Base-by-base conservation (phyloP, 2,329 filamentous ascomycete species). In the Arthrobotrys sinensis region DNA sequence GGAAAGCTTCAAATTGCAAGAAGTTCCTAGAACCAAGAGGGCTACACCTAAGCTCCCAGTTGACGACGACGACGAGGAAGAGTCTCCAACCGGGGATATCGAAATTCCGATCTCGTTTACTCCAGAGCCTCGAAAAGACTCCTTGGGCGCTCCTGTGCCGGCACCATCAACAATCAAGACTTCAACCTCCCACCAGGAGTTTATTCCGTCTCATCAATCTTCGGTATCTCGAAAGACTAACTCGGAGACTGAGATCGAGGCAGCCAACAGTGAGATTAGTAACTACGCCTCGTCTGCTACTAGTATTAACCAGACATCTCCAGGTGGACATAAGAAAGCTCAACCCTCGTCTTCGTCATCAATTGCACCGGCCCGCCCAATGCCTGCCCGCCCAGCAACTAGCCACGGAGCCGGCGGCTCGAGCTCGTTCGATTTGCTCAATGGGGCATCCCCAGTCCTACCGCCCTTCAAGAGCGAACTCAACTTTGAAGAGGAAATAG, bases 401-500 rank as follows among this genome's bases (percentile, higher is more conserved):
- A 73, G 80, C 10, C 78, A 81, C 76, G 80, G 75, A 43, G 77
- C 76, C 48, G 46, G 48, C 16, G 63, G 53, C 19, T 60, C 55
- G 28, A 81, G 81, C 21, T 81, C 80, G 16, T 64, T 82, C 80
- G 82, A 67, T 81, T 82, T 60, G 14, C 34, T 77, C 7, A 77
- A 77, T 55, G 66, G 60, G 28, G 28, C 72, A 34, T 77, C 73
- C 19, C 73, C 73, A 12, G 80, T 86, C 60, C 86, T 86, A 86
- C 76, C 80, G 14, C 79, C 80, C 19, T 76, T 80, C 65, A 82
- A 89, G 79, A 97, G 91, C 68, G 94, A 97, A 80, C 96, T 97
- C 82, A 96, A 92, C 76, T 90, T 97, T 91, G 95, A 98, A 80
- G 94, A 97, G 84, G 96, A 98, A 83, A 93, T 97, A 90, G 92